phyloP scores from a whole-genome alignment of 2,329 filamentous ascomycete species.

The Microsporum canis region DNA sequence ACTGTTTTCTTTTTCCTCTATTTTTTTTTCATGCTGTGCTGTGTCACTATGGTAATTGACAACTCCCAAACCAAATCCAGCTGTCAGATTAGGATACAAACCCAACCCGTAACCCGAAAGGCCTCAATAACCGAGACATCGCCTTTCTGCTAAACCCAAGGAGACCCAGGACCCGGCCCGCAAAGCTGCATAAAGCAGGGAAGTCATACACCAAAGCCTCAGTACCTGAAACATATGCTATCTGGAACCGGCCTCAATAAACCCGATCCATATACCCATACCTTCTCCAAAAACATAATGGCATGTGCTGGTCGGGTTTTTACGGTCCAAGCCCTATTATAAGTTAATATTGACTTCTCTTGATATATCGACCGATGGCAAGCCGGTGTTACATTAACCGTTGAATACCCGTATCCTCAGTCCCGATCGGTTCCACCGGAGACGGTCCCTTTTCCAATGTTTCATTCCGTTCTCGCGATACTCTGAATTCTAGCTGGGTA shows the following conservation, averaged over 20 bases:
- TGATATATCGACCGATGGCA: neutral
- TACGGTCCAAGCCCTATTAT: neutral
- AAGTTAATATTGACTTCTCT: neutral
- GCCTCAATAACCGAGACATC: neutral
- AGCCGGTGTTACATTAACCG: neutral
- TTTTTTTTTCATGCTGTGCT: neutral
- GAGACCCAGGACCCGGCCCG: neutral
- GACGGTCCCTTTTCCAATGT: neutral
- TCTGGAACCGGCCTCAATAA: neutral
- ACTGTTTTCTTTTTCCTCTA: neutral
- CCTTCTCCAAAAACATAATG: neutral
- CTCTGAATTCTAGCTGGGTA: neutral
- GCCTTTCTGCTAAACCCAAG: neutral
- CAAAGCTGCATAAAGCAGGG: neutral
- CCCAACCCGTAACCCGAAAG: neutral
- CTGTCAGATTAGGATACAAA: neutral
- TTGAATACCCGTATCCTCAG: neutral
- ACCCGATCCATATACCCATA: neutral
- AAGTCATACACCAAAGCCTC: neutral
- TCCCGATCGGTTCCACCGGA: neutral
- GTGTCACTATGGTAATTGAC: neutral
- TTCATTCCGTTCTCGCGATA: neutral
- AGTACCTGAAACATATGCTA: neutral
- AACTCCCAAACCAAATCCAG: neutral
- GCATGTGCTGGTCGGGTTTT: neutral